phyloP scores from a whole-genome alignment of 2,329 filamentous ascomycete genomes.

The Chaetomium olivaceum region DNA sequence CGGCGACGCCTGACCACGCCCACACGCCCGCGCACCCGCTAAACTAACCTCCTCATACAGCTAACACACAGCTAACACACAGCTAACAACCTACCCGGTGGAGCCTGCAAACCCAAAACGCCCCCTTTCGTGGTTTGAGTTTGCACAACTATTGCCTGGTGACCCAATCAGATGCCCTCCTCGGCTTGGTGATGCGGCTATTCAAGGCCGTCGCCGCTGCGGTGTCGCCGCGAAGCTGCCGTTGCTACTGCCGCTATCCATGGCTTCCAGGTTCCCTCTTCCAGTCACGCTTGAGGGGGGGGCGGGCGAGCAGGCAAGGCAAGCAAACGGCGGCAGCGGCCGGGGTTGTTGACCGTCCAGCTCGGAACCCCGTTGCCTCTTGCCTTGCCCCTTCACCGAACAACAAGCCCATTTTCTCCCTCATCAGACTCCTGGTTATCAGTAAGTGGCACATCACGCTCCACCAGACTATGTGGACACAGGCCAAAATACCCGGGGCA shows the following conservation, averaged over 20 bases:
- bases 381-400: background rate
- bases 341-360: no score
- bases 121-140: background rate
- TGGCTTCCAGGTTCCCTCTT: background rate
- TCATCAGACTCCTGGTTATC: background rate
- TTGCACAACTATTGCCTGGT: background rate
- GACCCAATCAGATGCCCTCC: background rate
- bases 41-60: no score
- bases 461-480: background rate
- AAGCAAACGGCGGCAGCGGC: background rate
- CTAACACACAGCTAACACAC: no score
- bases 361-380: background rate
- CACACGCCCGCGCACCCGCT: background rate
- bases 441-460: background rate
- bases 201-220: slow-evolving; percentile 1
- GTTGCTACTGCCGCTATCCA: background rate
- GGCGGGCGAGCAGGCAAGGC: background rate
- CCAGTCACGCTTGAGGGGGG: background rate
- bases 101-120: background rate
- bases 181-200: slow-evolving; percentile 9
- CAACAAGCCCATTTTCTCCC: no score
- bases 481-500: background rate
- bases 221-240: background rate
- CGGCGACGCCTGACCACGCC: background rate
- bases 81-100: background rate